These are phyloP conservation scores for Plasmodium coatneyi DNA, from an alignment of 169 alveolate genomes.

Conservation along the genomic window DNA sequence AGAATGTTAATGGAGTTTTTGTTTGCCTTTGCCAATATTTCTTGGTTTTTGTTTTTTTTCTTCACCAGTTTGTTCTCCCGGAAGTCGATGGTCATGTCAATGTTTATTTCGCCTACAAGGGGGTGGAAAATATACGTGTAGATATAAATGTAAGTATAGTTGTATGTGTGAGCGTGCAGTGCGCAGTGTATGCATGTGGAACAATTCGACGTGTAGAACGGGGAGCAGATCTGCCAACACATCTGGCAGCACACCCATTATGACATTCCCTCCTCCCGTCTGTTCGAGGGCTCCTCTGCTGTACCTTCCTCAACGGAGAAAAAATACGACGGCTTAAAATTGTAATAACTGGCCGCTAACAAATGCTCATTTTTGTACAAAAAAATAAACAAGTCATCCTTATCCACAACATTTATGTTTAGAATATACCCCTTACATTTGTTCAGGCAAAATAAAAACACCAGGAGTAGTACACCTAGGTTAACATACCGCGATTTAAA, in stretches of 20 bases:
- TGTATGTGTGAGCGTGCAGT: neutral
- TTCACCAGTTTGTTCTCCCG: constrained; percentile 23
- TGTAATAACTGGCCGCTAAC: constrained; percentile 68
- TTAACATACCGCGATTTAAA: constrained; percentile 19
- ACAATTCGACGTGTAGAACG: neutral
- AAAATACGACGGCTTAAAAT: constrained; percentile 64
- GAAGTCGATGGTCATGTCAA: constrained; percentile 34
- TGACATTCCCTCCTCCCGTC: neutral
- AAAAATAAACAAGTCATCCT: constrained; percentile 67
- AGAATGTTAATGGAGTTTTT: constrained; percentile 44
- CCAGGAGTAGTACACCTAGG: constrained; percentile 38
- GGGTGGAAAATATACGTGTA: neutral
- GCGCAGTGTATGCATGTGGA: neutral
- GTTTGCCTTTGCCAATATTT: constrained; percentile 52
- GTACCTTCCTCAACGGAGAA: constrained; percentile 68
- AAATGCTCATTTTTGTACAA: constrained; percentile 66
- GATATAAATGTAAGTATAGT: too few species aligned
- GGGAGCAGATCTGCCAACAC: neutral
- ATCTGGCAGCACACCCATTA: neutral
- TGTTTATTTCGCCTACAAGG: constrained; percentile 38
- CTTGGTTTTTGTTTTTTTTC: constrained; percentile 47
- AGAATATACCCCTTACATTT: constrained; percentile 58
- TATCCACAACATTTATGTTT: constrained; percentile 58
- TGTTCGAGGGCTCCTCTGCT: neutral
- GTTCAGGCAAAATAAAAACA: constrained; percentile 24